A percentile compares a stretch with the other conserved stretches of the same genome.
Evolutionary conservation across 257 asterid genomes (phyloP).

Genomic region (Solanum bukasovii): DNA sequence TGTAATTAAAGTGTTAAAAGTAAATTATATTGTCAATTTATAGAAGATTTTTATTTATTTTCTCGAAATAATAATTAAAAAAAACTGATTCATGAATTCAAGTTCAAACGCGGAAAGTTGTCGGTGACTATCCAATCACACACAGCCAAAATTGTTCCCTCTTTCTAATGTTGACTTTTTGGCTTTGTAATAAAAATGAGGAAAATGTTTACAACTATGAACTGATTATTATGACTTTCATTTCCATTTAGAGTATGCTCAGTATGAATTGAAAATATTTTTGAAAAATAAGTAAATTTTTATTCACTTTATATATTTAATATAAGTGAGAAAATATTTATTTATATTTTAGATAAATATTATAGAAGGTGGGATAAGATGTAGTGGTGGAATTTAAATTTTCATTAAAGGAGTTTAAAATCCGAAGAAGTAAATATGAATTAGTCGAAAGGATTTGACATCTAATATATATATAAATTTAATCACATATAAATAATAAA

Average conservation of each 20-base stretch:
- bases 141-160: background rate
- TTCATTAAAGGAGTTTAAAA: no score
- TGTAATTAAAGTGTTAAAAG: no score
- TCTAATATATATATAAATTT: no score
- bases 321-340: background rate
- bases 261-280: background rate
- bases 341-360: background rate
- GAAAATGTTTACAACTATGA: background rate
- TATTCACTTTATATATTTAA: background rate
- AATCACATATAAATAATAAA: no score
- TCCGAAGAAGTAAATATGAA: no score
- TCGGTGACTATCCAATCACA: background rate
- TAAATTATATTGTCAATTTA: no score
- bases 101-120: background rate
- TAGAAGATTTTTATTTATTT: no score
- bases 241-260: background rate
- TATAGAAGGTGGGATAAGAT: background rate
- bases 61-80: no score
- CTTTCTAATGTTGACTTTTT: background rate
- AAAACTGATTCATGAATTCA: background rate
- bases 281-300: background rate
- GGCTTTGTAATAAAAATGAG: background rate
- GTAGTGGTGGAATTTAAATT: no score
- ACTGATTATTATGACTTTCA: background rate
- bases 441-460: no score